phyloP scores from a whole-genome alignment of 164 flowering plant species.

The Aristolochia fimbriata region DNA sequence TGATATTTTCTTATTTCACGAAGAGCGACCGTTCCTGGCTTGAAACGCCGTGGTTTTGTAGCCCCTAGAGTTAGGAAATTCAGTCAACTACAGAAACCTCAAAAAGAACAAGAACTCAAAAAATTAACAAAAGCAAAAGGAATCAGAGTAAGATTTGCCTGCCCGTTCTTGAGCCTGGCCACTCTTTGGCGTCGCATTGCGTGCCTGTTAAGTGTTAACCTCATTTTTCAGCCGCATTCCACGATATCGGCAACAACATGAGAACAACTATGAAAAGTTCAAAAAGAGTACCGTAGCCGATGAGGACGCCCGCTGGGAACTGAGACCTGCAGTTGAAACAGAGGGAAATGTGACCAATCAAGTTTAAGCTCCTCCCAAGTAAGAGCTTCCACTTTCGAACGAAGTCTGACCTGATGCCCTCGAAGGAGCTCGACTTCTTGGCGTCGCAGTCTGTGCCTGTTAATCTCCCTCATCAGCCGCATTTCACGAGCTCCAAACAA shows the following conservation, averaged over 20 bases:
- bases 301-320: background rate
- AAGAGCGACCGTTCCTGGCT: slow-evolving; percentile 51
- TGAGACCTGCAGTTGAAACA: background rate
- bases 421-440: no score
- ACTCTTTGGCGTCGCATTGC: no score
- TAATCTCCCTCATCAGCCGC: no score
- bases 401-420: background rate
- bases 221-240: no score
- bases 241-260: no score
- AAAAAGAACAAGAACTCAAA: background rate
- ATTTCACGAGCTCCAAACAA: no score
- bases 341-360: background rate
- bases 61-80: background rate
- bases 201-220: no score
- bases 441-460: no score
- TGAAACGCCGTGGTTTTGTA: slow-evolving; percentile 21
- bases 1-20: slow-evolving; percentile 47
- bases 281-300: background rate
- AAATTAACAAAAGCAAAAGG: no score
- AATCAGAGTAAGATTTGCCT: no score
- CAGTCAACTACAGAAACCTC: background rate
- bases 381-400: background rate
- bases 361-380: background rate
- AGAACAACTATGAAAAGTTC: background rate
- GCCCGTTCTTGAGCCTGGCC: background rate